phyloP scores from a whole-genome alignment of 1,139 yeast species.

The Pichia sp. region DNA sequence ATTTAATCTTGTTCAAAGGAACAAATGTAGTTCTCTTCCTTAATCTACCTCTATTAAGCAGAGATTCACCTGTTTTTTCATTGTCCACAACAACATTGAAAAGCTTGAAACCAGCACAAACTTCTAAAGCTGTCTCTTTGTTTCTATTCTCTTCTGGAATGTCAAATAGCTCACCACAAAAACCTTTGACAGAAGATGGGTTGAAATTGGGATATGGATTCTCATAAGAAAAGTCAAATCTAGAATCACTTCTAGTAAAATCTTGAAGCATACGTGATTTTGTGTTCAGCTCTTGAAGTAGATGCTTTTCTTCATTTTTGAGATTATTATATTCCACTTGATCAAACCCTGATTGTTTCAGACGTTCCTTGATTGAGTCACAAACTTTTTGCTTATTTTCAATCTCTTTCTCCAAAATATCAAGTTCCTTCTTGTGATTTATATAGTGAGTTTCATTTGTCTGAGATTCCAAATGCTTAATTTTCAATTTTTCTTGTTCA shows the following conservation, averaged over 20 bases:
- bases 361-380: conserved; percentile 31
- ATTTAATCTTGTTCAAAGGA: conserved; percentile 78
- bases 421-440: conserved; percentile 52
- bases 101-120: conserved; percentile 88
- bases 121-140: conserved; percentile 80
- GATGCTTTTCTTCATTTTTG: conserved; percentile 28
- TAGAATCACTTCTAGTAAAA: conserved; percentile 59
- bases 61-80: conserved; percentile 73
- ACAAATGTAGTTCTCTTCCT: conserved; percentile 83
- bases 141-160: conserved; percentile 50
- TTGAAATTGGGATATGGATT: conserved; percentile 59
- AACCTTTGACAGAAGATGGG: conserved; percentile 65
- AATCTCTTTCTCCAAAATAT: conserved; percentile 37
- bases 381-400: conserved; percentile 37
- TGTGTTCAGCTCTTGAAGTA: conserved; percentile 35
- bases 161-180: conserved; percentile 78
- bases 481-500: conserved; percentile 55
- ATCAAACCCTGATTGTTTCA: conserved; percentile 55
- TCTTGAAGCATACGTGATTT: conserved; percentile 47
- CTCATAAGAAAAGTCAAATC: conserved; percentile 68
- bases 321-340: conserved; percentile 41
- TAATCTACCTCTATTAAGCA: conserved; percentile 72
- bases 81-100: conserved; percentile 89
- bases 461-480: conserved; percentile 50
- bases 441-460: conserved; percentile 46